These are phyloP conservation scores for Starmerella stigmatis DNA, from an alignment of 805 yeast species.

Conservation along the genomic window DNA sequence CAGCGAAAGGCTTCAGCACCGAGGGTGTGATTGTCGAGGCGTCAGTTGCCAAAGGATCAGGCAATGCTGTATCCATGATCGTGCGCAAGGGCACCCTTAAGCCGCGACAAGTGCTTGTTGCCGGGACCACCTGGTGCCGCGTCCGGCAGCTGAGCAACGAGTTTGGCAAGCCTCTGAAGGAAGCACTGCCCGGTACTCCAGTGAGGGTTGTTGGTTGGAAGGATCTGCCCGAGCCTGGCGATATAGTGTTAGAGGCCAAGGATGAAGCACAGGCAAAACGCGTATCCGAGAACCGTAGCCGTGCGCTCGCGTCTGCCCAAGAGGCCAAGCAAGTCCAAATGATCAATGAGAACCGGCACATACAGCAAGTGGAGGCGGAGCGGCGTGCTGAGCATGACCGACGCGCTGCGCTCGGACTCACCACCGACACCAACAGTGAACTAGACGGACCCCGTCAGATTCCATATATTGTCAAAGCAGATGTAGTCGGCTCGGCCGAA, in stretches of 20 bases:
- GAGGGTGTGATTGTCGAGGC: constrained; percentile 93
- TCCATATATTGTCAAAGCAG: constrained; percentile 72
- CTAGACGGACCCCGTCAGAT: constrained; percentile 31
- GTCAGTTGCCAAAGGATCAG: constrained; percentile 68
- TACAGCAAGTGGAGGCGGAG: constrained; percentile 39
- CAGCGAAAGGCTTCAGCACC: constrained; percentile 34
- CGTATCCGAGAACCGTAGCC: constrained; percentile 54
- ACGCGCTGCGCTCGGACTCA: constrained; percentile 51
- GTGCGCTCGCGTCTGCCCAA: constrained; percentile 42
- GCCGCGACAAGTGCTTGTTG: constrained; percentile 63
- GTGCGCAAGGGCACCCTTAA: constrained; percentile 68
- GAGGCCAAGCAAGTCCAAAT: constrained; percentile 57
- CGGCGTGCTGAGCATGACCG: constrained; percentile 47
- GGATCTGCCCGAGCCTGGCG: constrained; percentile 85
- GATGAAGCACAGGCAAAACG: constrained; percentile 66
- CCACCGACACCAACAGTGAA: constrained; percentile 29
- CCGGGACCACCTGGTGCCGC: constrained; percentile 80
- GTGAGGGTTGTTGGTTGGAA: constrained; percentile 93
- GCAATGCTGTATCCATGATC: constrained; percentile 75
- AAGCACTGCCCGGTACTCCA: constrained; percentile 80
- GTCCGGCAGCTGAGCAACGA: constrained; percentile 73
- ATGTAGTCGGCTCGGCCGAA: constrained; percentile 89
- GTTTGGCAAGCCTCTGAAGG: constrained; percentile 47
- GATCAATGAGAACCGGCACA: constrained; percentile 55
- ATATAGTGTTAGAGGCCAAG: constrained; percentile 63